Base-by-base conservation (phyloP, 1,139 yeast species). In the Yamadazyma blattariae region DNA sequence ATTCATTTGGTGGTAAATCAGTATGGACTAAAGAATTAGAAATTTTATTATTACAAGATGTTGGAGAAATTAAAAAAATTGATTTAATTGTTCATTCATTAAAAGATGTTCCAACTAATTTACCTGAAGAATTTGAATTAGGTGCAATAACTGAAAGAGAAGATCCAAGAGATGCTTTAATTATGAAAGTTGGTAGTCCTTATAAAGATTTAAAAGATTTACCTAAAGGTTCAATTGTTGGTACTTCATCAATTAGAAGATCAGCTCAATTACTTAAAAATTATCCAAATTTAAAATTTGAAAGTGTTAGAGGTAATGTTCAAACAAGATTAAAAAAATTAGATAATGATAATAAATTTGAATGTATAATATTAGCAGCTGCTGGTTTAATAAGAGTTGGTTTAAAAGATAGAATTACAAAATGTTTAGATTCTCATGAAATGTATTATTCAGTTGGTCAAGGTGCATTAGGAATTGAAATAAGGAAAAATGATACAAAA, bases 361-460 rank as follows among this genome's bases (percentile, higher is more conserved):
- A 77, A 38, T 90, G 97, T 61, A 75, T 90, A 33, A 77, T 92
- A 40, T 70, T 92, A 42, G 98, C 98, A 0, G 84, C 94, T 16
- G 97, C 98, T 4, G 98, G 98, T 2, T 71, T 92, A 41, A 67
- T 76, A 26, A 76, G 98, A 46, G 64, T 85, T 30, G 87, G 82
- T 3, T 64, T 89, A 38, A 79, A 76, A 20, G 61, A 77, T 43
- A 73, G 97, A 58, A 89, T 92, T 52, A 77, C 88, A 12, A 69
- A 79, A 27, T 71, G 59, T 46, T 70, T 92, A 44, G 79, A 82
- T 44, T 74, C 80, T n/a, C 86, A 88, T 25, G 88, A 83, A 40
- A 87, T 92, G 96, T 86, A 82, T 57, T 87, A 92, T 56, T 96
- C 98, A 0, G 97, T 92, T 27, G 98, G 98, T 13, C 98, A 92